These are phyloP conservation scores for Serendipita indica DNA, from an alignment of 768 basidiomycete species.

Conservation along the genomic window DNA sequence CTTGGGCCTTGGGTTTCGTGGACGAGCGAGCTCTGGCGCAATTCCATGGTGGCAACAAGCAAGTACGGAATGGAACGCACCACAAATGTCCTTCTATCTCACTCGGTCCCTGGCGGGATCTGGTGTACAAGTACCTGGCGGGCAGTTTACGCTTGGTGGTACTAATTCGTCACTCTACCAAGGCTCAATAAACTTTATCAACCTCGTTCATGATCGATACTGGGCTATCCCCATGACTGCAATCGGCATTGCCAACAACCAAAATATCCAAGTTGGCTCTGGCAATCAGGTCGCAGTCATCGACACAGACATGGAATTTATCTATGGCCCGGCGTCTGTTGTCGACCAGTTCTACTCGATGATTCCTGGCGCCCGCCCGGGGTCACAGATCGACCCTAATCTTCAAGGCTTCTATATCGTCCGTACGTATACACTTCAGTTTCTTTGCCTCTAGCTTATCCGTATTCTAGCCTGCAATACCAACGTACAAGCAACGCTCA, in stretches of 20 bases:
- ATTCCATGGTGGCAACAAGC: background rate
- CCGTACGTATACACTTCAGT: background rate
- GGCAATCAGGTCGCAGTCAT: background rate
- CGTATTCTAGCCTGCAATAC: background rate
- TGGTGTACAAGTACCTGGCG: too few relatives aligned
- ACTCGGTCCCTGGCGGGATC: too few relatives aligned
- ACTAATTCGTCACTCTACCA: slow-evolving; percentile 42
- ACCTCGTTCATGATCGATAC: background rate
- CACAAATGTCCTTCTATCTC: background rate
- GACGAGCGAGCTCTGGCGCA: slow-evolving; percentile 36
- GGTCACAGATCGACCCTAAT: background rate
- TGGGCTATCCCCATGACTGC: background rate
- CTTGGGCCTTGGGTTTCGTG: slow-evolving; percentile 56
- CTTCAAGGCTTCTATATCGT: background rate
- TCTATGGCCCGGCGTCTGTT: slow-evolving; percentile 10
- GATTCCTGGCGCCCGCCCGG: slow-evolving; percentile 7
- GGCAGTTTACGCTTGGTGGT: slow-evolving; percentile 60
- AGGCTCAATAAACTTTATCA: background rate
- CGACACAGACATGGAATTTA: slow-evolving; percentile 13
- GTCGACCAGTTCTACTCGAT: slow-evolving; percentile 7
- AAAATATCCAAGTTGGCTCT: background rate
- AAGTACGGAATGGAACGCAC: background rate
- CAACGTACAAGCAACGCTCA: slow-evolving; percentile 10
- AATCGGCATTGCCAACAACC: background rate
- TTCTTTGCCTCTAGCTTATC: too few relatives aligned